Base-by-base conservation (phyloP, 306 rosid species). In the Trifolium fragiferum region DNA sequence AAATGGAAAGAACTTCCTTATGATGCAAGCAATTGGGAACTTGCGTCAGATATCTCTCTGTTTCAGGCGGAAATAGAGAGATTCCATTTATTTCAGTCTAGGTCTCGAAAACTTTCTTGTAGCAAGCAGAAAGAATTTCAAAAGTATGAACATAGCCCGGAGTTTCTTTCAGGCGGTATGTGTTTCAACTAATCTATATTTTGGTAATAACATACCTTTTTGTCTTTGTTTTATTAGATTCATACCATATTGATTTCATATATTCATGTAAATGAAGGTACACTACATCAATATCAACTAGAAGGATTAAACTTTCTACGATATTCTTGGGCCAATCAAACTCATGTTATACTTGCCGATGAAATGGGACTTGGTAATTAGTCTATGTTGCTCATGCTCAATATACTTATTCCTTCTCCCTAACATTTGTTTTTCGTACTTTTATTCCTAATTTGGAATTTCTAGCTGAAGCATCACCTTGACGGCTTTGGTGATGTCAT, bases 291-390 rank as follows among this genome's bases (percentile, higher is more conserved):
- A 37, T 94, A 94, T 75, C 99, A 94, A 88, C 99, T 94, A 66
- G 99, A 94, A 81, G 99, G 99, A 59, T 84, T 94, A 87, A 94
- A 94, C 89, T 94, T 94, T 84, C 80, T 94, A 55, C 92, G 97
- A 41, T 94, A 81, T 79, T 92, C 99, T 77, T 94, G 99, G 99
- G 89, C 97, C 86, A 94, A 94, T 81, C 95, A 92, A 82, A 94
- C 96, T 66, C 99, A 94, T 76, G 99, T 94, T 47, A 92, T 94
- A 83, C 96, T 94, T 76, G 99, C 99, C 82, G 99, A 94, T 75
- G 99, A 94, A 83, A 94, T 94, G 99, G 99, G 99, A 69, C 99
- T 94, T 35, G 99, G 99, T 94, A 84, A 70, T 76, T 82, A 61
- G 67, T 77, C 43, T 46, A 75, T 72, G 40, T 76, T 69, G 79